Evolutionary conservation across 768 basidiomycete genomes (phyloP).

Genomic region (Leucosporidium yakuticum): DNA sequence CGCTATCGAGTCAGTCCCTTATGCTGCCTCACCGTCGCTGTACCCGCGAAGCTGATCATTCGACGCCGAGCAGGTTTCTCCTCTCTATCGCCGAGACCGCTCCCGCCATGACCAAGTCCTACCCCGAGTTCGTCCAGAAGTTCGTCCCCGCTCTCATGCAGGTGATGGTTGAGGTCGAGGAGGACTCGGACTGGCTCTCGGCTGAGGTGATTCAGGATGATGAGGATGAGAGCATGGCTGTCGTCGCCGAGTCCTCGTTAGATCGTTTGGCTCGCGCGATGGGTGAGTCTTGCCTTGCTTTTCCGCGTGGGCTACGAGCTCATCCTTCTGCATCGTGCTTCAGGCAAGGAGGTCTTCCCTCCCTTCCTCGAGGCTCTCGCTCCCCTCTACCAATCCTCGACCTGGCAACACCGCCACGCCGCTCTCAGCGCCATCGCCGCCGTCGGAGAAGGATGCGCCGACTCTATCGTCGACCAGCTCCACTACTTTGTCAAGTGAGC

Average conservation of each 20-base stretch:
- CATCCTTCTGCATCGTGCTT: too few species aligned
- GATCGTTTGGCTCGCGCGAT: constrained; percentile 75
- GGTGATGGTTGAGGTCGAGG: constrained; percentile 71
- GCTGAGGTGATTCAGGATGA: constrained; percentile 49
- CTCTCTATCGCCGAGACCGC: constrained; percentile 69
- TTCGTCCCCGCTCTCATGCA: constrained; percentile 71
- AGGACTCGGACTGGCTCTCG: constrained; percentile 48
- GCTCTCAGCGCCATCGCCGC: constrained; percentile 81
- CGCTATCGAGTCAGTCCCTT: background rate
- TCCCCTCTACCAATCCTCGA: constrained; percentile 64
- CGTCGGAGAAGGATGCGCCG: constrained; percentile 62
- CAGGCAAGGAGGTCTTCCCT: constrained; percentile 5
- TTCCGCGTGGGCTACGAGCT: too few species aligned
- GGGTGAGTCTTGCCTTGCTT: constrained; percentile 35
- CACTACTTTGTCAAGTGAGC: constrained; percentile 73
- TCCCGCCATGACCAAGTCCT: constrained; percentile 62
- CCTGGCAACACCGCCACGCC: constrained; percentile 80
- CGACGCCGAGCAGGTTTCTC: constrained; percentile 70
- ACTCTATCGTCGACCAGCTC: constrained; percentile 75
- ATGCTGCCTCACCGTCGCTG: background rate
- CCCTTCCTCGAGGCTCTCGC: background rate
- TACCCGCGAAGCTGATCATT: constrained; percentile 39
- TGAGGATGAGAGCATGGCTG: constrained; percentile 58
- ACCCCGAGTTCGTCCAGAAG: constrained; percentile 63
- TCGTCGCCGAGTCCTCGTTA: constrained; percentile 72